Conservation (phyloP, 805 yeast species). For the Saccharomycopsis sp. region DNA sequence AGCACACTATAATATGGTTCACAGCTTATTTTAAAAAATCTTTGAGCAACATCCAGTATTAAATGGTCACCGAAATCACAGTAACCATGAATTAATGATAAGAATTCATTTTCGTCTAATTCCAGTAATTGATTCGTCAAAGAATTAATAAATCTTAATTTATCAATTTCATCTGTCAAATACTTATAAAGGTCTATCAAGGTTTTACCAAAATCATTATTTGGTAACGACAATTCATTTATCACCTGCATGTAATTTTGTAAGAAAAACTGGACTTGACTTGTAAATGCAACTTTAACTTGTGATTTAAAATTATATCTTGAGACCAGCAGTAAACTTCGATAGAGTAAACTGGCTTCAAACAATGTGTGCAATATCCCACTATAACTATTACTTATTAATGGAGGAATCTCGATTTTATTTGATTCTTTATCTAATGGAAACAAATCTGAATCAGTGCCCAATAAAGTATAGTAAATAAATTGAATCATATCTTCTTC, state of each 20-base stretch:
- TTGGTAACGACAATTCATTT: slow-evolving; percentile 34
- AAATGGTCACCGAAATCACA: slow-evolving; percentile 58
- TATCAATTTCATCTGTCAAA: slow-evolving; percentile 45
- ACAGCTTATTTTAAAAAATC: slow-evolving; percentile 39
- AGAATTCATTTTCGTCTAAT: slow-evolving; percentile 41
- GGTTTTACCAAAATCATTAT: slow-evolving; percentile 29
- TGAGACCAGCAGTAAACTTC: slow-evolving; percentile 33
- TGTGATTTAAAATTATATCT: slow-evolving; percentile 37
- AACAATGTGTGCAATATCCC: slow-evolving; percentile 48
- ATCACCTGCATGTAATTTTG: slow-evolving; percentile 37
- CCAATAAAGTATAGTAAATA: slow-evolving; percentile 50
- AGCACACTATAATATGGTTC: slow-evolving; percentile 57
- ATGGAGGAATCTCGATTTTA: slow-evolving; percentile 39
- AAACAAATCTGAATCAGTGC: slow-evolving; percentile 53
- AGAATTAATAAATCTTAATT: slow-evolving; percentile 49
- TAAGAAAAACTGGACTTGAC: slow-evolving; percentile 38
- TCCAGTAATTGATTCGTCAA: slow-evolving; percentile 32
- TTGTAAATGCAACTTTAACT: slow-evolving; percentile 53
- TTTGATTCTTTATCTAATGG: slow-evolving; percentile 32
- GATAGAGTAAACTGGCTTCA: slow-evolving; percentile 69
- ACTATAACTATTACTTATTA: slow-evolving; percentile 48
- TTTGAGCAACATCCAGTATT: slow-evolving; percentile 36
- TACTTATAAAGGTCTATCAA: slow-evolving; percentile 28
- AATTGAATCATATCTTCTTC: slow-evolving; percentile 39
- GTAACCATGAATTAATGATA: slow-evolving; percentile 44